phyloP scores from a whole-genome alignment of 106 monocot species.

The Cymbidium sinense region DNA sequence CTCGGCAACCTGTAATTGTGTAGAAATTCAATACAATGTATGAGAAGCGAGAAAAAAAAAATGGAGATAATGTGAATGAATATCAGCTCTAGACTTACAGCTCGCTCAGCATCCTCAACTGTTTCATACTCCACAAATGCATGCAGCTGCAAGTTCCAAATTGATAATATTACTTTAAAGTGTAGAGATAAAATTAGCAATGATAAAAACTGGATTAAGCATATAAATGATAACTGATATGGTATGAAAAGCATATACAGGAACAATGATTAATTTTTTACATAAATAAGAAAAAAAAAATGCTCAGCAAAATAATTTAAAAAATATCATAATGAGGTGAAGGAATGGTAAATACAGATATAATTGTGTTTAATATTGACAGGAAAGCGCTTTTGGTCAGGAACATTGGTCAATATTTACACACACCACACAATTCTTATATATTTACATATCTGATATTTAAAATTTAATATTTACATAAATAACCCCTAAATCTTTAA shows the following conservation, averaged over 20 bases:
- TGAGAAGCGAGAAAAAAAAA: background rate
- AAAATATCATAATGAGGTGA: too few relatives aligned
- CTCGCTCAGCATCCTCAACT: constrained; percentile 78
- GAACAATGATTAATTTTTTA: background rate
- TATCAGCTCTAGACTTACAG: constrained; percentile 44
- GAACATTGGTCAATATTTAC: too few relatives aligned
- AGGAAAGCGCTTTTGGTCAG: too few relatives aligned
- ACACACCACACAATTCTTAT: too few relatives aligned
- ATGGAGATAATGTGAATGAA: background rate
- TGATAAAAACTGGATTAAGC: background rate
- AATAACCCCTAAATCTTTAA: too few relatives aligned
- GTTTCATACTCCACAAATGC: constrained; percentile 98
- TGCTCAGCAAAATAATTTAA: too few relatives aligned
- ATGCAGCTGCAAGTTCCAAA: constrained; percentile 56
- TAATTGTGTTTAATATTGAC: too few relatives aligned
- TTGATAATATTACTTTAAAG: background rate
- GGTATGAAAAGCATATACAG: background rate
- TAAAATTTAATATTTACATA: too few relatives aligned
- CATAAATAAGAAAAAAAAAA: background rate
- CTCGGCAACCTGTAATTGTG: constrained; percentile 43
- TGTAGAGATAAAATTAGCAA: background rate
- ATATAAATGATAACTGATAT: background rate
- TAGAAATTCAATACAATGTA: background rate
- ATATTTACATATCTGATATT: too few relatives aligned
- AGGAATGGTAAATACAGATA: too few relatives aligned